phyloP scores from a whole-genome alignment of 495 filamentous ascomycete species.

The Penicillium macrosclerotiorum region DNA sequence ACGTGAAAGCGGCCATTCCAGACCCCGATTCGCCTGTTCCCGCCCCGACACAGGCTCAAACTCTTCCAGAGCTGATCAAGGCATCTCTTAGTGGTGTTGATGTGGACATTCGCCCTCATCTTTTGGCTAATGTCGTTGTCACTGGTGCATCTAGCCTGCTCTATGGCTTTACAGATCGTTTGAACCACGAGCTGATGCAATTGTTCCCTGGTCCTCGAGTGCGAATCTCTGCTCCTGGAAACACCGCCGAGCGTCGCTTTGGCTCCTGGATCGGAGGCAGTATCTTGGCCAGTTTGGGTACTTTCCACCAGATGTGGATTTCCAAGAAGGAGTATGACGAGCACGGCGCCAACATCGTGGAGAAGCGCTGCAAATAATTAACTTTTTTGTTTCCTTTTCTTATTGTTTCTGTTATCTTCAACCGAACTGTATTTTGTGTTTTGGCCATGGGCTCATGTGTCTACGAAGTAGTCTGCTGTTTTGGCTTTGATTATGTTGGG shows the following conservation, averaged over 20 bases:
- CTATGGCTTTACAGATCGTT: conserved; percentile 84
- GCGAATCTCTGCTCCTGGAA: conserved; percentile 79
- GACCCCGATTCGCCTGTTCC: conserved; percentile 46
- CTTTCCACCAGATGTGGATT: conserved; percentile 99
- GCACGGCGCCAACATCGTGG: conserved; percentile 57
- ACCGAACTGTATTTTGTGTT: conserved; percentile 3
- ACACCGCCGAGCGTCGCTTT: conserved; percentile 81
- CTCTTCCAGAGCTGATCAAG: conserved; percentile 75
- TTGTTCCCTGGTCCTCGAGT: conserved; percentile 81
- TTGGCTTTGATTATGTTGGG: conserved; percentile 8
- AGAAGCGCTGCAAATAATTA: conserved; percentile 57
- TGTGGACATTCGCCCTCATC: conserved; percentile 77
- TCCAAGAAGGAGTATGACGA: conserved; percentile 66
- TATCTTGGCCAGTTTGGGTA: conserved; percentile 92
- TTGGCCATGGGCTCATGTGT: conserved; percentile 15
- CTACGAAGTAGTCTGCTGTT: conserved; percentile 10
- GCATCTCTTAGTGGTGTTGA: conserved; percentile 76
- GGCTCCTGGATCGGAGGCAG: conserved; percentile 95
- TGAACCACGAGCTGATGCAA: conserved; percentile 75
- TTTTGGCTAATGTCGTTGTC: conserved; percentile 88
- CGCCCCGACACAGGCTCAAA: conserved; percentile 63
- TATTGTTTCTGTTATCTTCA: neutral
- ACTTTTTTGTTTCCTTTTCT: neutral
- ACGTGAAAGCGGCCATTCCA: conserved; percentile 60
- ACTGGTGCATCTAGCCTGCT: conserved; percentile 82